Evolutionary conservation across 768 basidiomycete species (phyloP).

Genomic region (Suillus weaverae): DNA sequence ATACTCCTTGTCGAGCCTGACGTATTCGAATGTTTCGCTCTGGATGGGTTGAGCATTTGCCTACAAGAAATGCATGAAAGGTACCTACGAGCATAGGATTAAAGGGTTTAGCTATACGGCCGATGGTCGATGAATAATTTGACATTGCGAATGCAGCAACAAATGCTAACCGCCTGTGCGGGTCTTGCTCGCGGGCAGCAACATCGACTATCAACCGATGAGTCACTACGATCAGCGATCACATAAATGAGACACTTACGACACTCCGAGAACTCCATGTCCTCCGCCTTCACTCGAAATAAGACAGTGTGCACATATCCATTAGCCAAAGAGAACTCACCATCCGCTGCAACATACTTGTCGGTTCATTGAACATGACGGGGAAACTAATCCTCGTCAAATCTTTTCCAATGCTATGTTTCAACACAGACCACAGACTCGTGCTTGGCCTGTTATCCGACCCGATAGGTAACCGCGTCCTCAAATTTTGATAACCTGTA

Average conservation of each 20-base stretch:
- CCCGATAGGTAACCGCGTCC: slow-evolving; percentile 59
- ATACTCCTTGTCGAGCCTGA: slow-evolving; percentile 82
- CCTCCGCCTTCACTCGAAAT: slow-evolving; percentile 61
- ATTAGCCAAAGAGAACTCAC: slow-evolving; percentile 35
- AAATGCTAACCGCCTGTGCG: slow-evolving; percentile 82
- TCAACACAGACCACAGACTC: slow-evolving; percentile 93
- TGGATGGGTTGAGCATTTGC: slow-evolving; percentile 27
- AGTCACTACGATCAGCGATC: slow-evolving; percentile 9
- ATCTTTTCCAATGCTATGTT: slow-evolving; percentile 95
- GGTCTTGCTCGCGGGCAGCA: slow-evolving; percentile 73
- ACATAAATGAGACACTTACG: slow-evolving; percentile 46
- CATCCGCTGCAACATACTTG: slow-evolving; percentile 97
- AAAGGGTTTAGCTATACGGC: slow-evolving; percentile 95
- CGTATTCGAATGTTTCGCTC: slow-evolving; percentile 96
- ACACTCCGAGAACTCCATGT: slow-evolving; percentile 97
- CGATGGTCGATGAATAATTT: slow-evolving; percentile 95
- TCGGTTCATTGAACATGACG: slow-evolving; percentile 91
- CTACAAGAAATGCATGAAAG: neutral
- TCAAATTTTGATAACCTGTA: slow-evolving; percentile 64
- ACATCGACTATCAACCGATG: slow-evolving; percentile 64
- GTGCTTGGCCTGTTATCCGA: slow-evolving; percentile 83
- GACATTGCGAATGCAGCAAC: slow-evolving; percentile 98
- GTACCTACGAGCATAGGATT: slow-evolving; percentile 86
- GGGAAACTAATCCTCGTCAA: slow-evolving; percentile 95
- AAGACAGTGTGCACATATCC: slow-evolving; percentile 7